phyloP scores from a whole-genome alignment of 2,329 filamentous ascomycete genomes.

The Colletotrichum sp. region DNA sequence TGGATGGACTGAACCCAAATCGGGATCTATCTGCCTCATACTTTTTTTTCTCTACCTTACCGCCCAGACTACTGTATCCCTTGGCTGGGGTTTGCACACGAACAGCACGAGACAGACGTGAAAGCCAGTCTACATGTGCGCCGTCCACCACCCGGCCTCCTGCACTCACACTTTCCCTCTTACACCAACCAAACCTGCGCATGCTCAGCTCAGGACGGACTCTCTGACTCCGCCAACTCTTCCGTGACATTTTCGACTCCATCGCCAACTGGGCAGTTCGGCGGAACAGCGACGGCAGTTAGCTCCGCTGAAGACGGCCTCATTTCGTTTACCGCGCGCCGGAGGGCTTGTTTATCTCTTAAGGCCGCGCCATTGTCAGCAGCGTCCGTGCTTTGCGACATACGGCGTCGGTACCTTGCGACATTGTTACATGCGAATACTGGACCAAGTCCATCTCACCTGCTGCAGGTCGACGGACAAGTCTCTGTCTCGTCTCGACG shows the following conservation, averaged over 20 bases:
- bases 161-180: neutral
- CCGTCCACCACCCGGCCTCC: neutral
- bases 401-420: neutral
- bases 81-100: neutral
- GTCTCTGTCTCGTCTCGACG: neutral
- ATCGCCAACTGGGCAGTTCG: neutral
- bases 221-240: neutral
- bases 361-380: constrained; percentile 3
- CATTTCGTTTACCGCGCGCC: constrained; percentile 12
- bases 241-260: neutral
- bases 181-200: neutral
- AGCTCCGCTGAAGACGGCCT: constrained; percentile 4
- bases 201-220: neutral
- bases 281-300: neutral
- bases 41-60: neutral
- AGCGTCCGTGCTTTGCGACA: constrained; percentile 18
- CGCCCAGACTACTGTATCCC: neutral
- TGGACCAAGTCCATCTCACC: neutral
- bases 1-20: neutral
- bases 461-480: neutral
- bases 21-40: neutral
- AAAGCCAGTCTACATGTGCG: neutral
- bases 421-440: neutral
- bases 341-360: neutral
- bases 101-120: neutral